phyloP scores from a whole-genome alignment of 2,329 filamentous ascomycete species.

The Pseudocercospora fuligena region DNA sequence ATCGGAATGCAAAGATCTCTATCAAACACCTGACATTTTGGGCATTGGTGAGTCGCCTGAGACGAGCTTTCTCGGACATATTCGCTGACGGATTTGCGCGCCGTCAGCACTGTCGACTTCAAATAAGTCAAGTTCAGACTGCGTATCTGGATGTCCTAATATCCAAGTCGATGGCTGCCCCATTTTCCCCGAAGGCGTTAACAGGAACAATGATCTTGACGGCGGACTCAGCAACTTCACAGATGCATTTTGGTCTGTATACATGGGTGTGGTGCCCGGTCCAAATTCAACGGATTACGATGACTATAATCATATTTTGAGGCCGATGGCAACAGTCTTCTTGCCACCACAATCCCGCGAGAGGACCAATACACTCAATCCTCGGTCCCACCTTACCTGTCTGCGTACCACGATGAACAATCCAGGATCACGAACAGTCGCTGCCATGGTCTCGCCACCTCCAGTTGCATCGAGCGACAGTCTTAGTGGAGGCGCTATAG shows the following conservation, averaged over 20 bases:
- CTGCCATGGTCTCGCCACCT: not conserved
- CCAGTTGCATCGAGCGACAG: not conserved
- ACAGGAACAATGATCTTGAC: not conserved
- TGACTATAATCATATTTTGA: not conserved
- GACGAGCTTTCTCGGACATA: not conserved
- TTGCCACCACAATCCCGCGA: not conserved
- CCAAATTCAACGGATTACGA: not conserved
- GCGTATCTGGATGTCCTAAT: not conserved
- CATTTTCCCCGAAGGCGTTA: not conserved
- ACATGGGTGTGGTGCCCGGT: not conserved
- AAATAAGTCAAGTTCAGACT: not conserved
- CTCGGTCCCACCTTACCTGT: not conserved
- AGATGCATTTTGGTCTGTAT: not conserved
- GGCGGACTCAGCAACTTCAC: not conserved
- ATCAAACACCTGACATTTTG: not conserved
- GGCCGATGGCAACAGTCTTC: not conserved
- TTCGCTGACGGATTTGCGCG: not conserved
- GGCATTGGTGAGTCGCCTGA: not conserved
- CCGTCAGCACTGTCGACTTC: not conserved
- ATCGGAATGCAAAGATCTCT: not conserved
- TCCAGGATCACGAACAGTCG: not conserved
- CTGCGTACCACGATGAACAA: not conserved
- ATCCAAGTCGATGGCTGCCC: not conserved
- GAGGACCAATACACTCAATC: not conserved
- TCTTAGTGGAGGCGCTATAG: not conserved